phyloP scores from a whole-genome alignment of 2,329 filamentous ascomycete genomes.

The Penicillium sp. region DNA sequence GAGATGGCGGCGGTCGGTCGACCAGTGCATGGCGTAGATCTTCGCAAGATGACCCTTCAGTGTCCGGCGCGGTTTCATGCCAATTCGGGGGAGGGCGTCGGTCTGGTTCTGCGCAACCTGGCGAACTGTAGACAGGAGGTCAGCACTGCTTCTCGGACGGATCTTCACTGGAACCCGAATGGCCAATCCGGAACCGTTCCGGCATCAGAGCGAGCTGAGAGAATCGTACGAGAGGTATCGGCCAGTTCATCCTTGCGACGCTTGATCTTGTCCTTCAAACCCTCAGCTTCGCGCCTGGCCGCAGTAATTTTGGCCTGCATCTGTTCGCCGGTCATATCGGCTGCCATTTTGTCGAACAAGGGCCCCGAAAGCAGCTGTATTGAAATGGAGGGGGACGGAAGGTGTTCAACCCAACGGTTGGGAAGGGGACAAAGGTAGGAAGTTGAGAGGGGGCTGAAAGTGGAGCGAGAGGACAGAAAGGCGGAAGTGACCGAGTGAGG shows the following conservation, averaged over 20 bases:
- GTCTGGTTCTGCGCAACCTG: conserved; percentile 88
- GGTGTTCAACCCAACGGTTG: conserved; percentile 8
- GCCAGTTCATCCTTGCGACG: conserved; percentile 99
- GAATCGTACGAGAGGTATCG: conserved; percentile 85
- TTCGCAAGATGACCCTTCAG: conserved; percentile 97
- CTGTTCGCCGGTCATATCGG: conserved; percentile 50
- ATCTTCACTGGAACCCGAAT: background rate
- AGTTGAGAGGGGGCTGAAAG: conserved; percentile 18
- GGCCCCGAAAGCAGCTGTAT: conserved; percentile 21
- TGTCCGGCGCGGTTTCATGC: conserved; percentile 96
- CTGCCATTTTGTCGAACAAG: conserved; percentile 35
- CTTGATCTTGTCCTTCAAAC: conserved; percentile 97
- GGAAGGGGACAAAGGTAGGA: conserved; percentile 7
- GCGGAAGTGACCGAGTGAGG: conserved; percentile 17
- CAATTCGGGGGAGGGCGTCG: conserved; percentile 83
- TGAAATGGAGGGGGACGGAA: conserved; percentile 5
- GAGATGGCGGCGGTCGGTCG: conserved; percentile 91
- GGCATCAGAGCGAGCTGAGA: conserved; percentile 14
- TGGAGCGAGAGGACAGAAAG: conserved; percentile 14
- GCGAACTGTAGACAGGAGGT: conserved; percentile 60
- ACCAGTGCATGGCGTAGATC: conserved; percentile 99
- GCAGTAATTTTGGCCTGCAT: conserved; percentile 93
- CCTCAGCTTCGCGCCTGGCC: conserved; percentile 94
- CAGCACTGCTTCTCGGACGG: conserved; percentile 21
- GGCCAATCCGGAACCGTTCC: background rate